Conservation (phyloP, 2,329 filamentous ascomycete species). For the Aspergillus brunneoviolaceus region DNA sequence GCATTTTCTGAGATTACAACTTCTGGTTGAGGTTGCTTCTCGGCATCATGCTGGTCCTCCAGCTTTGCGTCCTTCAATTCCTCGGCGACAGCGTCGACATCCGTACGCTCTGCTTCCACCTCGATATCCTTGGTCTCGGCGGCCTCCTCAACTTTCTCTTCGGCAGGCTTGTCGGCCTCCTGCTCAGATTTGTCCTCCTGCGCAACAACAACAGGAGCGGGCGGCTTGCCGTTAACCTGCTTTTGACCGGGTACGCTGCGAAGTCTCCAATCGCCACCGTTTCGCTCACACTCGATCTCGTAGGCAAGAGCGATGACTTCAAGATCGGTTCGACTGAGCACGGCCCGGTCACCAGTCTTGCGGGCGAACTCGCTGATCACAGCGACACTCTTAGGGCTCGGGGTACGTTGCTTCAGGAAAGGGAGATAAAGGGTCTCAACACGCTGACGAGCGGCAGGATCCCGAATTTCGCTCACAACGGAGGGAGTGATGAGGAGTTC, state of each 20-base stretch:
- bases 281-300: conserved; percentile 88
- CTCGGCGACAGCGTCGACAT: conserved; percentile 32
- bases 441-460: conserved; percentile 74
- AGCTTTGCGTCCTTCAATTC: conserved; percentile 28
- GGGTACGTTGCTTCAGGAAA: conserved; percentile 75
- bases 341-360: conserved; percentile 83
- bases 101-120: conserved; percentile 19
- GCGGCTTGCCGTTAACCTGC: conserved; percentile 67
- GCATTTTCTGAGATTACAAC: conserved; percentile 17
- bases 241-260: conserved; percentile 78
- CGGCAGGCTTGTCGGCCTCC: conserved; percentile 19
- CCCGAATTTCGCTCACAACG: conserved; percentile 83
- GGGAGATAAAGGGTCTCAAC: conserved; percentile 83
- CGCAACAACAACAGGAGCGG: conserved; percentile 27
- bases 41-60: conserved; percentile 29
- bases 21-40: conserved; percentile 12
- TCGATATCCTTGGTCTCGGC: conserved; percentile 17
- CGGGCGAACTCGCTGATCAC: conserved; percentile 82
- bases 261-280: conserved; percentile 84
- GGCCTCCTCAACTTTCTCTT: background rate
- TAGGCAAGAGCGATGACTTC: conserved; percentile 88
- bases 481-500: conserved; percentile 78
- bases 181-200: conserved; percentile 40
- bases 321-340: conserved; percentile 85
- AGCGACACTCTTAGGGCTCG: conserved; percentile 73